Evolutionary conservation across 202 grass and related monocot genomes (phyloP).

Genomic region (Setaria italica): DNA sequence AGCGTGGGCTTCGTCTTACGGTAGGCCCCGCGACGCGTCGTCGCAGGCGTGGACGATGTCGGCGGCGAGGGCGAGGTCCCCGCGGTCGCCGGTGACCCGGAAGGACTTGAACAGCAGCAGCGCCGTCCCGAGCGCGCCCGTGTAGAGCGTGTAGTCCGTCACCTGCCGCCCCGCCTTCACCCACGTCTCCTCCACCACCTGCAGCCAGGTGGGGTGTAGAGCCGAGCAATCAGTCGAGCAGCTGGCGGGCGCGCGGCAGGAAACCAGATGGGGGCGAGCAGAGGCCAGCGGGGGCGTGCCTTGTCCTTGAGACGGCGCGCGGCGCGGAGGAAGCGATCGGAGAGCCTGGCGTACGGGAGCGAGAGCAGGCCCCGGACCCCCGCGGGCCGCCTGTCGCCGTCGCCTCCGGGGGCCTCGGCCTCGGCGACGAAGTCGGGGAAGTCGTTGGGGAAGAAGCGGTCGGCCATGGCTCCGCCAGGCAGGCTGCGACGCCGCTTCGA

Average conservation of each 20-base stretch:
- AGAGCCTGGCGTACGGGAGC: constrained; percentile 66
- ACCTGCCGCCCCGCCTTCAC: constrained; percentile 42
- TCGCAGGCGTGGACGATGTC: constrained; percentile 74
- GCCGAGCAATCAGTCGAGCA: constrained; percentile 45
- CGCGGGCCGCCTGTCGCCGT: constrained; percentile 8
- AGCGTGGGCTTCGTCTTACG: constrained; percentile 51
- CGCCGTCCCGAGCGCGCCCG: constrained; percentile 79
- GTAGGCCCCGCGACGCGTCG: constrained; percentile 60
- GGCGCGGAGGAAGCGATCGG: constrained; percentile 58
- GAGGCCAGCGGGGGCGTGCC: constrained; percentile 21
- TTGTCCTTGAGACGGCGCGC: constrained; percentile 83
- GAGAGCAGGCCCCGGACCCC: constrained; percentile 61
- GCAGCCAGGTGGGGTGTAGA: constrained; percentile 4
- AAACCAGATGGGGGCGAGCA: neutral
- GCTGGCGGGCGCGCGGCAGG: constrained; percentile 10
- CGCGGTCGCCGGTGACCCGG: constrained; percentile 58
- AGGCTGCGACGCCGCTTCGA: constrained; percentile 43
- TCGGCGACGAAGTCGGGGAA: constrained; percentile 81
- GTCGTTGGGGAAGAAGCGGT: constrained; percentile 87
- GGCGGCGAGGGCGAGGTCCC: constrained; percentile 61
- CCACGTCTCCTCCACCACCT: constrained; percentile 93
- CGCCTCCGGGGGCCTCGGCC: constrained; percentile 21
- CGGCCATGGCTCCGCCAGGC: constrained; percentile 58
- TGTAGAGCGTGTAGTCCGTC: constrained; percentile 88
- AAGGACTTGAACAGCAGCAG: constrained; percentile 88